phyloP scores from a whole-genome alignment of 208 protist species.

The Trichomonas vaginalis region DNA sequence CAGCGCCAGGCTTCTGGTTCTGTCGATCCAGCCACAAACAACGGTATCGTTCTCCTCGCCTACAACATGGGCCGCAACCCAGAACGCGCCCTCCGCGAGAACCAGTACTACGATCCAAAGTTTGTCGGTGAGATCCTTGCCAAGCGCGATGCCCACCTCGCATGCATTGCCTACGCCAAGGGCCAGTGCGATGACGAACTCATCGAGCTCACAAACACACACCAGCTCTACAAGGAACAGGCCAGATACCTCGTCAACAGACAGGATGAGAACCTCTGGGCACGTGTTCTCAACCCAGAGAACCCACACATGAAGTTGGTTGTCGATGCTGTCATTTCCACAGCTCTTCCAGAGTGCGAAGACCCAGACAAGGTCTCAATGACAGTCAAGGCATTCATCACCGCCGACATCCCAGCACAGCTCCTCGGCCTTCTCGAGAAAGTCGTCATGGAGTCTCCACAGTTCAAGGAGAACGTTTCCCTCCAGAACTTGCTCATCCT shows the following conservation, averaged over 20 bases:
- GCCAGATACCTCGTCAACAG: conserved; percentile 83
- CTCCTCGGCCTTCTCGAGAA: conserved; percentile 97
- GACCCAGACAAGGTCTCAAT: conserved; percentile 85
- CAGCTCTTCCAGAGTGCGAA: conserved; percentile 82
- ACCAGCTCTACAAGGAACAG: conserved; percentile 85
- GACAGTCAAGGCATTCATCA: conserved; percentile 97
- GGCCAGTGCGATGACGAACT: conserved; percentile 84
- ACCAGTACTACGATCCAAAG: conserved; percentile 11
- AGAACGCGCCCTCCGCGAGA: neutral
- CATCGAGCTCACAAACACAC: conserved; percentile 78
- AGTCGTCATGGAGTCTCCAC: conserved; percentile 85
- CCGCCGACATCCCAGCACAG: conserved; percentile 88
- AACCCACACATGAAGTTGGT: conserved; percentile 69
- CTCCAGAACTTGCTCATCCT: conserved; percentile 99
- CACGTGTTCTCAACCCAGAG: conserved; percentile 65
- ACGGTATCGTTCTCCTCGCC: neutral
- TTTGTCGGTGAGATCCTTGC: neutral
- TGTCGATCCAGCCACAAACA: neutral
- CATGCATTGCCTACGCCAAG: conserved; percentile 30
- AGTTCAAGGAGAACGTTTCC: conserved; percentile 88
- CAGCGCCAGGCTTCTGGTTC: conserved; percentile 64
- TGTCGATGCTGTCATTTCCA: conserved; percentile 92
- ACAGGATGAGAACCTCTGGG: conserved; percentile 88
- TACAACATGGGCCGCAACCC: neutral
- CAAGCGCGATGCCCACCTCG: conserved; percentile 2